phyloP scores from a whole-genome alignment of 78 protist species.

The Andalucia godoyi region DNA sequence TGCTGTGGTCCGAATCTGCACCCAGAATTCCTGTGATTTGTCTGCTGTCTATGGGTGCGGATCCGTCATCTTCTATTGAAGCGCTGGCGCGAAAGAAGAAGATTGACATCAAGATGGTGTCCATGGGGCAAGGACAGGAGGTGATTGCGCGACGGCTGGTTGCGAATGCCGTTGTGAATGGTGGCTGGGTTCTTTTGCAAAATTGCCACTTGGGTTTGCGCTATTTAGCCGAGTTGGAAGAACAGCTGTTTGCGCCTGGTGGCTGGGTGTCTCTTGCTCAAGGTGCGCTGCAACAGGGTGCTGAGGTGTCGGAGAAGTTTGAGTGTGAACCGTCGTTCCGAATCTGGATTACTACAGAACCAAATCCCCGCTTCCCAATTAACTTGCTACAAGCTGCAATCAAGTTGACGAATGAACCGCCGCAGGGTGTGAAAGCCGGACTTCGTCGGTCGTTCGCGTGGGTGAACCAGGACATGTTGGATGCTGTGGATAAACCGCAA shows the following conservation, averaged over 20 bases:
- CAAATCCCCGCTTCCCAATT: constrained; percentile 45
- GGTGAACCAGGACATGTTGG: constrained; percentile 53
- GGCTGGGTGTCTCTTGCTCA: not conserved
- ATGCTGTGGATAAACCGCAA: constrained; percentile 17
- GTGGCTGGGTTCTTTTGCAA: constrained; percentile 74
- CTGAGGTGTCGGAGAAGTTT: no score
- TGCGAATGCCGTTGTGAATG: not conserved
- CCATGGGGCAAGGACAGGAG: constrained; percentile 87
- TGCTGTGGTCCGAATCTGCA: constrained; percentile 2
- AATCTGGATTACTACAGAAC: not conserved
- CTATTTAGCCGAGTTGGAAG: constrained; percentile 18
- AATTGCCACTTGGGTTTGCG: constrained; percentile 67
- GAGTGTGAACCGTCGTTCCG: no score
- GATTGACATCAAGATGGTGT: not conserved
- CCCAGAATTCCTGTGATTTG: constrained; percentile 40
- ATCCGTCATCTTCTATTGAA: constrained; percentile 42
- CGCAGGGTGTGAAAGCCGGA: constrained; percentile 60
- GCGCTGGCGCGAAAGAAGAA: constrained; percentile 30
- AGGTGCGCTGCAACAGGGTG: no score
- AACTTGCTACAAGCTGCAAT: constrained; percentile 56
- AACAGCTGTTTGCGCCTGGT: not conserved
- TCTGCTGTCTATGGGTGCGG: constrained; percentile 72
- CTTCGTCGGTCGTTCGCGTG: constrained; percentile 33
- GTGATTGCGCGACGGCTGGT: constrained; percentile 34
- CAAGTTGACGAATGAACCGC: constrained; percentile 75